Conservation (phyloP, 2,329 filamentous ascomycete genomes). For the Calonectria pteridis region DNA sequence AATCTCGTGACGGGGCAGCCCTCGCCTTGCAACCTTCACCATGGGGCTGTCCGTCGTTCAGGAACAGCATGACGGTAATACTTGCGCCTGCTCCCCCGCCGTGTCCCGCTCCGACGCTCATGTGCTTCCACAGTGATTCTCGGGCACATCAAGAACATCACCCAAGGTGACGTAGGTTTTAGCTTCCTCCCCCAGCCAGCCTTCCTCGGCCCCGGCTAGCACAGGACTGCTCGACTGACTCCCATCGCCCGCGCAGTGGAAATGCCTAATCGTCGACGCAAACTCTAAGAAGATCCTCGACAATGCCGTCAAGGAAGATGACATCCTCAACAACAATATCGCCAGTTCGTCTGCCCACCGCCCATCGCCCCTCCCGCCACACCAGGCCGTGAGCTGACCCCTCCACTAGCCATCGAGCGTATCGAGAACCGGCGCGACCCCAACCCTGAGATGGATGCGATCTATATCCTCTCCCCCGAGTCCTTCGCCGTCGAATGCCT, state of each 20-base stretch:
- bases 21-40: slow-evolving; percentile 54
- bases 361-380: slow-evolving; percentile 23
- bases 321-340: slow-evolving; percentile 96
- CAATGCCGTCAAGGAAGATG: slow-evolving; percentile 93
- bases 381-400: slow-evolving; percentile 29
- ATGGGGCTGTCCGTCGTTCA: slow-evolving; percentile 91
- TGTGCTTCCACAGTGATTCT: slow-evolving; percentile 48
- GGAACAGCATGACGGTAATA: slow-evolving; percentile 73
- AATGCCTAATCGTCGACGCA: slow-evolving; percentile 92
- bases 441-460: slow-evolving; percentile 92
- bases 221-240: slow-evolving; percentile 21
- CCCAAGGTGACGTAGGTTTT: slow-evolving; percentile 79
- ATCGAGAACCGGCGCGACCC: slow-evolving; percentile 88
- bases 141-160: slow-evolving; percentile 77
- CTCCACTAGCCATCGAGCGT: slow-evolving; percentile 83
- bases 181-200: neutral
- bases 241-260: slow-evolving; percentile 75
- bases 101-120: slow-evolving; percentile 13
- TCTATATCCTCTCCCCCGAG: slow-evolving; percentile 90
- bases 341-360: slow-evolving; percentile 74
- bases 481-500: slow-evolving; percentile 93
- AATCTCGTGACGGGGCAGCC: slow-evolving; percentile 43
- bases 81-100: neutral
- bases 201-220: neutral
- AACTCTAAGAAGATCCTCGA: slow-evolving; percentile 87